Evolutionary conservation across 768 basidiomycete genomes (phyloP).

Genomic region (Phlebiopsis gigantea): DNA sequence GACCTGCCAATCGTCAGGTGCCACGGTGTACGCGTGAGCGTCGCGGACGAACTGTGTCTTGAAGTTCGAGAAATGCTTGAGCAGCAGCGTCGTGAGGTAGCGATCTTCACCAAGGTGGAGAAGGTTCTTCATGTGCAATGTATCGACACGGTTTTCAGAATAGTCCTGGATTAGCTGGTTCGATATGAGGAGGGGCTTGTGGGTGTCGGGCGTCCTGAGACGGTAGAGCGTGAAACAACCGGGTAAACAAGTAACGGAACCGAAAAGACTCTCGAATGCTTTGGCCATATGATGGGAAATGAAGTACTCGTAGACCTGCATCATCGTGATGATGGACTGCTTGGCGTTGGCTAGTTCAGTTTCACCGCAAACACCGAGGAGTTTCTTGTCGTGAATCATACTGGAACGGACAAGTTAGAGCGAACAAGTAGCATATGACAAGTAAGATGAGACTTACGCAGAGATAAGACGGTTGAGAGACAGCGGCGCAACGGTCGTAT

Average conservation of each 20-base stretch:
- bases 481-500: slow-evolving; percentile 86
- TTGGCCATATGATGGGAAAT: slow-evolving; percentile 99
- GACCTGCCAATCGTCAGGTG: slow-evolving; percentile 93
- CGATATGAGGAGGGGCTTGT: slow-evolving; percentile 90
- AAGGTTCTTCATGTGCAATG: slow-evolving; percentile 97
- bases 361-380: slow-evolving; percentile 93
- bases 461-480: slow-evolving; percentile 90
- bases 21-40: slow-evolving; percentile 91
- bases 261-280: slow-evolving; percentile 94
- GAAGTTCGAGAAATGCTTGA: slow-evolving; percentile 92
- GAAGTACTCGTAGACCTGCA: slow-evolving; percentile 99
- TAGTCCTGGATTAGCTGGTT: slow-evolving; percentile 90
- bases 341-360: slow-evolving; percentile 90
- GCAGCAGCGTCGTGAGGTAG: slow-evolving; percentile 89
- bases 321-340: slow-evolving; percentile 94
- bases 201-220: slow-evolving; percentile 88
- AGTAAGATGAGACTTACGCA: slow-evolving; percentile 53
- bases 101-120: slow-evolving; percentile 98
- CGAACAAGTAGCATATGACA: background rate
- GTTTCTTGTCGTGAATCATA: slow-evolving; percentile 95
- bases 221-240: slow-evolving; percentile 99
- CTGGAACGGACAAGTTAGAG: slow-evolving; percentile 33
- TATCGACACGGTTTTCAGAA: slow-evolving; percentile 94
- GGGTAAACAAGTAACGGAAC: slow-evolving; percentile 96
- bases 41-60: slow-evolving; percentile 96